Conservation (phyloP, 164 flowering plant genomes). For the Euptelea pleiosperma region DNA sequence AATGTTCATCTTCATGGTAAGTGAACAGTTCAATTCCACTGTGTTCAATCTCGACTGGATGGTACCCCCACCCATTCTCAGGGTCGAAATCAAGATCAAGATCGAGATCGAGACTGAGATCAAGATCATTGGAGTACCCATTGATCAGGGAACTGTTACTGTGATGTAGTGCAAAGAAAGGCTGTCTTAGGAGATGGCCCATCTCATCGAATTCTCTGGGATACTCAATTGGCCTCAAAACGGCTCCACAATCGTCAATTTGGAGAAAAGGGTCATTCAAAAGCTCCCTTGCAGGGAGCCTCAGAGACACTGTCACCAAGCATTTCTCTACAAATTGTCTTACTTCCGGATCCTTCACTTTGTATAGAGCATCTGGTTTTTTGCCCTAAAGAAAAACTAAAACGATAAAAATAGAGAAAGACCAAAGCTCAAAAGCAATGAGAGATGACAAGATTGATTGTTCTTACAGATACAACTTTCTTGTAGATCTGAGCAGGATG, state of each 20-base stretch:
- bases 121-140: slow-evolving; percentile 29
- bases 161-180: slow-evolving; percentile 19
- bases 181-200: slow-evolving; percentile 33
- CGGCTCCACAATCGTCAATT: slow-evolving; percentile 47
- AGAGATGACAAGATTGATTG: slow-evolving; percentile 1
- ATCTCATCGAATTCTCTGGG: slow-evolving; percentile 26
- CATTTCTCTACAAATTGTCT: slow-evolving; percentile 84
- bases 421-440: not conserved
- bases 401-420: not conserved
- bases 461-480: slow-evolving; percentile 83
- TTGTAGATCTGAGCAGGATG: slow-evolving; percentile 92
- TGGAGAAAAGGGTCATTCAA: slow-evolving; percentile 81
- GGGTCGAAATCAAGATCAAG: slow-evolving; percentile 25
- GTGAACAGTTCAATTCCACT: slow-evolving; percentile 51
- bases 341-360: slow-evolving; percentile 80
- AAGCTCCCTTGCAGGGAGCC: slow-evolving; percentile 86
- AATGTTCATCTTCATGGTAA: slow-evolving; percentile 54
- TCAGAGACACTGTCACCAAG: slow-evolving; percentile 60
- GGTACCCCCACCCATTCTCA: slow-evolving; percentile 36
- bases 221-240: slow-evolving; percentile 35
- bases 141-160: slow-evolving; percentile 25
- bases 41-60: slow-evolving; percentile 30
- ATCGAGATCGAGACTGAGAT: slow-evolving; percentile 21
- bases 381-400: slow-evolving; percentile 51
- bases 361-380: slow-evolving; percentile 74